Conservation (phyloP, 2,329 filamentous ascomycete species). For the Arthrobotrys pseudoclavata region DNA sequence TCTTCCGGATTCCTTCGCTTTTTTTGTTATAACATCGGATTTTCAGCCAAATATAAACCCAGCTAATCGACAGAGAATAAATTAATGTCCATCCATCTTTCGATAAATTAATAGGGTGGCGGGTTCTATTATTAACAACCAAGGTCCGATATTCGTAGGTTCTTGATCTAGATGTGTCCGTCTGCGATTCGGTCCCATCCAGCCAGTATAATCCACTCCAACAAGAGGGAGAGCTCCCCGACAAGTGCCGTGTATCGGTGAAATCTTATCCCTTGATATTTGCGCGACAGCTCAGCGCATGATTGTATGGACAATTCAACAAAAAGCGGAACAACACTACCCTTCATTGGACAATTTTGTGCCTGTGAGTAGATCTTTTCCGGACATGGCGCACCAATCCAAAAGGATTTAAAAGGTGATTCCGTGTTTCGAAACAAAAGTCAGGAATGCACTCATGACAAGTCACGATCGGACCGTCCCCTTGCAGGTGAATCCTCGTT, state of each 20-base stretch:
- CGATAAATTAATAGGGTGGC: constrained; percentile 7
- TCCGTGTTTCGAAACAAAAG: not conserved
- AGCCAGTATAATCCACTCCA: not conserved
- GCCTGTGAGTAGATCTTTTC: not conserved
- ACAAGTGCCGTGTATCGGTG: not conserved
- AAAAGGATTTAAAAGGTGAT: not conserved
- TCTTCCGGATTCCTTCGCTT: no score
- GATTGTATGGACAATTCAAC: not conserved
- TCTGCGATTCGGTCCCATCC: not conserved
- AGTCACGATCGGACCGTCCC: not conserved
- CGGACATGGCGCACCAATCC: not conserved
- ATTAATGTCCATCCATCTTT: not conserved
- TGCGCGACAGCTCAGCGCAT: not conserved
- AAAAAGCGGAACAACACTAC: not conserved
- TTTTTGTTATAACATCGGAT: not conserved
- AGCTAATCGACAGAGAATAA: constrained; percentile 7
- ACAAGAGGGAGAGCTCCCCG: constrained; percentile 6
- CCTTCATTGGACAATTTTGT: not conserved
- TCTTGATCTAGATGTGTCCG: constrained; percentile 7
- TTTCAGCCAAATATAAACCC: not conserved
- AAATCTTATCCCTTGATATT: not conserved
- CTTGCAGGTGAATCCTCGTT: not conserved
- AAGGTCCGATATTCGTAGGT: not conserved
- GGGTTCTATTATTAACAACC: constrained; percentile 8
- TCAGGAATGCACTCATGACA: not conserved